Evolutionary conservation across 2,329 filamentous ascomycete genomes (phyloP), one percentile per base, ranked within the genome.

Genomic region (Colletotrichum sp.): DNA sequence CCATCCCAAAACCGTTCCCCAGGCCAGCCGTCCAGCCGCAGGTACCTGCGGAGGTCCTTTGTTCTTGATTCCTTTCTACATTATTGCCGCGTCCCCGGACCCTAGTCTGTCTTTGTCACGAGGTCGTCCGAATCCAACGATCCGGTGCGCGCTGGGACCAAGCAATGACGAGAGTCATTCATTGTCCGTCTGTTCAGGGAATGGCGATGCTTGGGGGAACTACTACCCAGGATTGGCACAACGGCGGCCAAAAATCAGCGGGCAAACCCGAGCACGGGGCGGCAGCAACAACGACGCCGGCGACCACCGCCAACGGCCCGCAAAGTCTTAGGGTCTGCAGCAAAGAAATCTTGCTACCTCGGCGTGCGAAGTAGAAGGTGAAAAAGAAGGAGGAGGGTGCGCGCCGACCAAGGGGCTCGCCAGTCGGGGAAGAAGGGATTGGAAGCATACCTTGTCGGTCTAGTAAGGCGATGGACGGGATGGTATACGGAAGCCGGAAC

Each of bases 91-190:
- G 9, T 30, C 70, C 57, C 59, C 49, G 15, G 52, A 62, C 39
- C 72, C 49, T 32, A 34, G 65, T 34, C 52, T n/a, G 8, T 62
- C 71, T 75, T 77, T 67, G 61, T 77, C 75, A 75, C 71, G 52
- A 77, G 66, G 66, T 29, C 36, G 8, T 62, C 71, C 30, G 61
- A 71, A 62, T 66, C 55, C 61, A 74, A 71, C 27, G 39, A 69
- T 63, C 52, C 71, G 65, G 71, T 59, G 55, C 66, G 61, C 55
- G 59, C 66, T 49, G 75, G 34, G 67, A 67, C 71, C n/a, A 75
- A 27, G 64, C 36, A 55, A 67, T 71, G 66, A 57, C 71, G 65
- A 62, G 57, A 49, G 63, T 30, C 57, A 64, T 44, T 32, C 22
- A 39, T 57, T 27, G 69, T 29, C 57, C 63, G 39, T 11, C 39